A percentile compares a stretch with the other conserved stretches of the same genome.
Conservation (phyloP, 352 stramenopile genomes). For the Globisporangium recalcitrans region DNA sequence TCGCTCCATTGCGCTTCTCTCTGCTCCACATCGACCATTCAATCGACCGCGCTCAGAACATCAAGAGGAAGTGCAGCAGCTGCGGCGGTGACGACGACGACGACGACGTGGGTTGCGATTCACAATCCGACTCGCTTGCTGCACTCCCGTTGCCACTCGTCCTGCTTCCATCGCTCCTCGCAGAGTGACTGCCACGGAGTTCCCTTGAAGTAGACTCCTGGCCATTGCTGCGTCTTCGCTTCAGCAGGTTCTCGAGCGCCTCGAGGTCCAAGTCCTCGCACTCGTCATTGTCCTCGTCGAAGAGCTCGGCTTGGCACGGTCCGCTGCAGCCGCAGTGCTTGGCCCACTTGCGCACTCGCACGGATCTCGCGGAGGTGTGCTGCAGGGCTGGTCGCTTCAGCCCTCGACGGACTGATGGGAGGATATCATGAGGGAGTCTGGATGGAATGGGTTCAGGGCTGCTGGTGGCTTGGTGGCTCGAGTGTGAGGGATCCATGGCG, state of each 20-base stretch:
- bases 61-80: conserved; percentile 16
- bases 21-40: background rate
- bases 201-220: background rate
- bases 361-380: background rate
- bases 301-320: conserved; percentile 5
- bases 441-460: background rate
- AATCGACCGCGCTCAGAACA: conserved; percentile 4
- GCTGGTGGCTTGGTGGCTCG: background rate
- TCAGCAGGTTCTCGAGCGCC: background rate
- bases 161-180: background rate
- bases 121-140: background rate
- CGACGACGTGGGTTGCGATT: background rate
- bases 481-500: background rate
- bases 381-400: conserved; percentile 8
- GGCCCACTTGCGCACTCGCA: conserved; percentile 6
- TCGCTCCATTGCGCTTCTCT: background rate
- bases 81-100: conserved; percentile 4
- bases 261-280: conserved; percentile 3
- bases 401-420: background rate
- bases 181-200: background rate
- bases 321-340: conserved; percentile 11
- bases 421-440: background rate
- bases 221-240: background rate
- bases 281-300: conserved; percentile 6
- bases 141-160: background rate